Conservation (phyloP, 805 yeast genomes). For the Debaryomyces castellii region DNA sequence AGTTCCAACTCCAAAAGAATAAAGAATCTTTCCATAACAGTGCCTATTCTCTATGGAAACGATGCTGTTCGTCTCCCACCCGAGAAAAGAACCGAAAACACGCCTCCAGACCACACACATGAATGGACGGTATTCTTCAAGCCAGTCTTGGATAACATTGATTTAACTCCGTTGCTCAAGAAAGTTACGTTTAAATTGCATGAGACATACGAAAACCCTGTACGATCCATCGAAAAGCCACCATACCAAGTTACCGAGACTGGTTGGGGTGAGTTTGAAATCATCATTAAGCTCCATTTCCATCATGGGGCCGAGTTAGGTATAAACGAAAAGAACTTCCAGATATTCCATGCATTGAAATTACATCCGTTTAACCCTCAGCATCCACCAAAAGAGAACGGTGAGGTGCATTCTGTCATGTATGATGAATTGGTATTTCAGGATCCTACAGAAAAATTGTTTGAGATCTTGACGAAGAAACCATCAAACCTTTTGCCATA, state of each 20-base stretch:
- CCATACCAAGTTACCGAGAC: constrained; percentile 96
- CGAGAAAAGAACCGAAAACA: constrained; percentile 34
- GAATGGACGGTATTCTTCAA: constrained; percentile 92
- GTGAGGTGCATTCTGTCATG: constrained; percentile 45
- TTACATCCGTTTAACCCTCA: constrained; percentile 78
- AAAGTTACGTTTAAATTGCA: constrained; percentile 93
- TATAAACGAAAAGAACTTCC: constrained; percentile 77
- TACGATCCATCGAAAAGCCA: constrained; percentile 83
- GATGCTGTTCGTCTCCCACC: constrained; percentile 36
- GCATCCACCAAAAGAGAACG: constrained; percentile 36
- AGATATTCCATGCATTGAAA: constrained; percentile 84
- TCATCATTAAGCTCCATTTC: constrained; percentile 82
- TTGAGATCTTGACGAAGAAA: constrained; percentile 67
- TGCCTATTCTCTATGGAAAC: constrained; percentile 45
- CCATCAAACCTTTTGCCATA: constrained; percentile 60
- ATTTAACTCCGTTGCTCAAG: constrained; percentile 76
- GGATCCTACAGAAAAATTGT: constrained; percentile 91
- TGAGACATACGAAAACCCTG: constrained; percentile 86
- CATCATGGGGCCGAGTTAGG: constrained; percentile 67
- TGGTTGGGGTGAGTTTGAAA: constrained; percentile 99
- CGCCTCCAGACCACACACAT: constrained; percentile 89
- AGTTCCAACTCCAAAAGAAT: constrained; percentile 22
- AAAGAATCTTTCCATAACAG: constrained; percentile 36
- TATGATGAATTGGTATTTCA: constrained; percentile 93
- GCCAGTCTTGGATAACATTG: constrained; percentile 67